Evolutionary conservation across 371 early-diverging fungal species (phyloP), one percentile per base, ranked within the genome.

Genomic region (Apophysomyces sp.): DNA sequence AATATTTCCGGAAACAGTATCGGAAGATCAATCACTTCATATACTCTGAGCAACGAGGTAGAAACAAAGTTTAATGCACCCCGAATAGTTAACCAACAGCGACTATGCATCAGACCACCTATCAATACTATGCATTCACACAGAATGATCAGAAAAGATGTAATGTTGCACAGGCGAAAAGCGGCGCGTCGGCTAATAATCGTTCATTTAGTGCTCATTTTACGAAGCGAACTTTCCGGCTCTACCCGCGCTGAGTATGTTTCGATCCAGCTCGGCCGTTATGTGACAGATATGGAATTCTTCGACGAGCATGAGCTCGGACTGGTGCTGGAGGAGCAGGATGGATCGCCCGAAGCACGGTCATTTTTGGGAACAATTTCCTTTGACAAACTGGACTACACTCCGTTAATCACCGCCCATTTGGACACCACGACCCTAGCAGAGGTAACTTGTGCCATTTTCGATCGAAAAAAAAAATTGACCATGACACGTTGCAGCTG

Each of bases 281-380:
- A 26, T 34, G 26, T 61, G 16, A 36, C 61, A 3, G 61, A 66
- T 11, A 21, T 57, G 41, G 63, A 62, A 49, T 51, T 56, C 9
- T 52, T 62, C 18, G 63, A 62, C 32, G 57, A 44, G 15, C 21
- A 29, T 24, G 63, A 62, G 18, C 37, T 62, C 4, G 63, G 52
- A 18, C 21, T 62, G 34, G 30, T 57, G 13, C 27, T 62, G 15
- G 54, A 57, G 26, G 41, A 53, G 8, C 18, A 44, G 15, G 31
- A 41, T 51, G 52, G 11, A 29, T 49, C 52, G 4, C 13, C 29
- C 32, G 59, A 55, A 13, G 40, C 15, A n/a, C 29, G 29, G 18
- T 8, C 52, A 0, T 29, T 6, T 37, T 28, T 41, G 12, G 49
- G 34, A 12, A 62, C 62, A 16, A 4, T 62, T 6, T 8, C 55